Evolutionary conservation across 129 eudicot species (phyloP).

Genomic region (Glebionis coronaria): DNA sequence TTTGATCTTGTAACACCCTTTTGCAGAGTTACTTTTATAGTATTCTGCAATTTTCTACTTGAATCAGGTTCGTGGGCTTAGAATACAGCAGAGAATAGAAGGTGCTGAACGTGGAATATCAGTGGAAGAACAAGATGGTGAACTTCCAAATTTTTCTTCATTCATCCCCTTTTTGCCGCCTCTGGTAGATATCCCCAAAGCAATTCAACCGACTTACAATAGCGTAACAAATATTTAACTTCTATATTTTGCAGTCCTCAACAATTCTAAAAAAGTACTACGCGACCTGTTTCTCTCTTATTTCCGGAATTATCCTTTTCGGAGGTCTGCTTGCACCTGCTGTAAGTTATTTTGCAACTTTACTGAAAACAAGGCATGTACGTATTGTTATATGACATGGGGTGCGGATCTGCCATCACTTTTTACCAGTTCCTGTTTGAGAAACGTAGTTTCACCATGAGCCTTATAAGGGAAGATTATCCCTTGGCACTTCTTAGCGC

Average conservation of each 20-base stretch:
- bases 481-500: not conserved
- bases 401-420: not conserved
- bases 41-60: slow-evolving; percentile 11
- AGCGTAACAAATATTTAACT: not conserved
- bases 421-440: not conserved
- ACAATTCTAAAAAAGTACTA: slow-evolving; percentile 83
- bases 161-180: slow-evolving; percentile 98
- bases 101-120: slow-evolving; percentile 71
- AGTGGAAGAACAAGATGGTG: slow-evolving; percentile 66
- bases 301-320: slow-evolving; percentile 79
- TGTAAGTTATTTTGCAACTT: slow-evolving; percentile 49
- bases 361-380: not conserved
- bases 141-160: slow-evolving; percentile 87
- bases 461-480: not conserved
- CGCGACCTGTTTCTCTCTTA: slow-evolving; percentile 88
- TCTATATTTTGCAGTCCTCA: slow-evolving; percentile 53
- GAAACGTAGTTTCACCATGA: slow-evolving; percentile 1
- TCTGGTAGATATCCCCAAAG: slow-evolving; percentile 42
- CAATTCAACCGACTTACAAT: not conserved
- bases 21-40: not conserved
- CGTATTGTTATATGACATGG: not conserved
- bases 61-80: slow-evolving; percentile 79
- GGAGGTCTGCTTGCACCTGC: slow-evolving; percentile 98
- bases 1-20: not conserved
- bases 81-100: slow-evolving; percentile 91